These are phyloP conservation scores for Bryoerythrophyllum caledonicum DNA, from an alignment of 225 moss, liverwort and hornwort genomes.

Conservation along the genomic window DNA sequence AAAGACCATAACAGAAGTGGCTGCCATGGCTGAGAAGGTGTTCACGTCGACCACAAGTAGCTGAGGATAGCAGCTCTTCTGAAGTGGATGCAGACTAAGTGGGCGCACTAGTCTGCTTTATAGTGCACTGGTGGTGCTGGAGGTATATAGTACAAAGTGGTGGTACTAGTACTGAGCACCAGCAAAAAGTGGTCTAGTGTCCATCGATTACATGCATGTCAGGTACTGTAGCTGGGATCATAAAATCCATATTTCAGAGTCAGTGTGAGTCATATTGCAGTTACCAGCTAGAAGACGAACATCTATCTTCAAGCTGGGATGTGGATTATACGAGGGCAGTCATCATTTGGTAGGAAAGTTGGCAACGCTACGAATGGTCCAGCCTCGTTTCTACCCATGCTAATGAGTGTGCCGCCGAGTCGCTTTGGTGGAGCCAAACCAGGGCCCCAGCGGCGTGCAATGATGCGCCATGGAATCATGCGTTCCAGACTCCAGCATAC, in stretches of 20 bases:
- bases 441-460: slow-evolving; percentile 3
- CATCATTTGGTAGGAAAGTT: slow-evolving; percentile 23
- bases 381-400: slow-evolving; percentile 23
- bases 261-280: slow-evolving; percentile 21
- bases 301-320: not conserved
- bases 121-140: slow-evolving; percentile 10
- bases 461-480: slow-evolving; percentile 17
- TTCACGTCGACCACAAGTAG: not conserved
- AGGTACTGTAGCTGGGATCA: slow-evolving; percentile 30
- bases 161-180: not conserved
- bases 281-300: too few species aligned
- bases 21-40: slow-evolving; percentile 28
- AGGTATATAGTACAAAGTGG: slow-evolving; percentile 15
- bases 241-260: slow-evolving; percentile 29
- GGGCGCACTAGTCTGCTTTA: slow-evolving; percentile 14
- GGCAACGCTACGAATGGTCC: slow-evolving; percentile 25
- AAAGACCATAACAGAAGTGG: slow-evolving; percentile 5
- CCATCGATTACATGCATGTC: slow-evolving; percentile 34
- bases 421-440: slow-evolving; percentile 20
- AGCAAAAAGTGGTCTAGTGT: slow-evolving; percentile 29
- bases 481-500: slow-evolving; percentile 19
- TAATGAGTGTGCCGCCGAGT: slow-evolving; percentile 12
- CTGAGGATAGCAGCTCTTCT: not conserved
- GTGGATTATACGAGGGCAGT: slow-evolving; percentile 3
- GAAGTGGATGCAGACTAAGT: not conserved